Evolutionary conservation across 805 yeast species (phyloP).

Genomic region (Lipomyces kockii): DNA sequence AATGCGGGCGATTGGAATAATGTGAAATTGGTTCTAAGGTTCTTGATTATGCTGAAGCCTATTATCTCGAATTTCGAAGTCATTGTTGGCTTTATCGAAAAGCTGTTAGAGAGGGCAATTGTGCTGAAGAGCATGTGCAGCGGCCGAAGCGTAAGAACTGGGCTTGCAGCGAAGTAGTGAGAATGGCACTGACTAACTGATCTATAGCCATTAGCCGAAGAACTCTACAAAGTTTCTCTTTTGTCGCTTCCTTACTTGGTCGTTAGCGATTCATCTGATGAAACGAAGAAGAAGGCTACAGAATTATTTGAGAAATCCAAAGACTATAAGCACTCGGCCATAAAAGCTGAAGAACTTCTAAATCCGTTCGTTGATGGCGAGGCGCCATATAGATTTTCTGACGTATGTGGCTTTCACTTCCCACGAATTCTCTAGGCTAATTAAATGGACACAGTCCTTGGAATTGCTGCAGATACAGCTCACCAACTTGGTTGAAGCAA

Average conservation of each 20-base stretch:
- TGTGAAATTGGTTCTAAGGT: slow-evolving; percentile 70
- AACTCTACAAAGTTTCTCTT: slow-evolving; percentile 15
- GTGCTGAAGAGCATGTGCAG: slow-evolving; percentile 52
- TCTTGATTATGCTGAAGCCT: slow-evolving; percentile 68
- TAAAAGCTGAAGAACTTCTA: slow-evolving; percentile 21
- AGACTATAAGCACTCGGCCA: slow-evolving; percentile 9
- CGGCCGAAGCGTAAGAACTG: slow-evolving; percentile 7
- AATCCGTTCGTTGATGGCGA: slow-evolving; percentile 32
- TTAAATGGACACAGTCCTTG: slow-evolving; percentile 14
- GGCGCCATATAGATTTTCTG: slow-evolving; percentile 29
- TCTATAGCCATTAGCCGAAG: slow-evolving; percentile 16
- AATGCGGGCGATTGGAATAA: slow-evolving; percentile 61
- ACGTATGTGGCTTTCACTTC: slow-evolving; percentile 18
- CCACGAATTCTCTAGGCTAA: neutral
- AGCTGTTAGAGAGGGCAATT: slow-evolving; percentile 60
- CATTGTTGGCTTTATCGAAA: slow-evolving; percentile 52
- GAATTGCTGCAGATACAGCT: slow-evolving; percentile 27
- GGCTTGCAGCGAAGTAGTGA: neutral
- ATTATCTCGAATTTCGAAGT: slow-evolving; percentile 58
- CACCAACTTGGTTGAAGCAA: slow-evolving; percentile 11
- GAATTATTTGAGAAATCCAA: slow-evolving; percentile 20
- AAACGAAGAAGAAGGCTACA: slow-evolving; percentile 7
- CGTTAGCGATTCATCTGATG: slow-evolving; percentile 15
- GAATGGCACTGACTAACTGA: neutral
- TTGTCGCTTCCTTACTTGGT: slow-evolving; percentile 29